These are phyloP conservation scores for Diaporthe capsici DNA, from an alignment of 2,329 filamentous ascomycete species.

Conservation along the genomic window DNA sequence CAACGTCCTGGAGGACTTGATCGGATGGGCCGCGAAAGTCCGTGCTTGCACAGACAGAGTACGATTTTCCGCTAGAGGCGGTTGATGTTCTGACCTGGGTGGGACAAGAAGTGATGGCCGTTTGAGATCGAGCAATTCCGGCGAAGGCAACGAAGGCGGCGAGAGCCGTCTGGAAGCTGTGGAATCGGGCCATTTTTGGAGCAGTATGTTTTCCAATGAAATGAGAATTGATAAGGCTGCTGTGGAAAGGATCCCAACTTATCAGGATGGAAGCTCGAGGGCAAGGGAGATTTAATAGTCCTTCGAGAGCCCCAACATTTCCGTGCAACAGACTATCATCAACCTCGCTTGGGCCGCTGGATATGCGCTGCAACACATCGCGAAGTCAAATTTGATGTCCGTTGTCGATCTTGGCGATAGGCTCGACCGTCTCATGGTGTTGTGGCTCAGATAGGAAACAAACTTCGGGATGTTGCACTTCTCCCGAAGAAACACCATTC, in stretches of 20 bases:
- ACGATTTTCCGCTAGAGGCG: background rate
- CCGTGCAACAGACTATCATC: background rate
- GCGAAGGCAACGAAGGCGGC: background rate
- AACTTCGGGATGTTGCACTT: constrained; percentile 28
- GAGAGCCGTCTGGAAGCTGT: constrained; percentile 9
- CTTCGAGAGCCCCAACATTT: background rate
- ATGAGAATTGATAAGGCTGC: background rate
- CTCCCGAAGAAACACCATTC: constrained; percentile 17
- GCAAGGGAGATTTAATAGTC: constrained; percentile 6
- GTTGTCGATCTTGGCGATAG: constrained; percentile 26
- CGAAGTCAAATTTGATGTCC: constrained; percentile 5
- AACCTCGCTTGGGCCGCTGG: background rate
- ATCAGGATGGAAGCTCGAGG: background rate
- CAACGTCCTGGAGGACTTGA: constrained; percentile 10
- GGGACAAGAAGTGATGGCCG: constrained; percentile 18
- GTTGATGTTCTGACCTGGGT: background rate
- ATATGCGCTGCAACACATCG: constrained; percentile 4
- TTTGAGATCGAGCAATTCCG: constrained; percentile 7
- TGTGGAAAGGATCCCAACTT: background rate
- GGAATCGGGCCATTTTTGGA: background rate
- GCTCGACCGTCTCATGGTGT: constrained; percentile 27
- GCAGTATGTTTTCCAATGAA: constrained; percentile 1
- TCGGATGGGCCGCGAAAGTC: constrained; percentile 9
- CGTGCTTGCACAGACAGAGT: background rate
- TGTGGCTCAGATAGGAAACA: constrained; percentile 17